These are phyloP conservation scores for Coemansia sp. DNA, from an alignment of 192 early-diverging fungal genomes.

Conservation along the genomic window DNA sequence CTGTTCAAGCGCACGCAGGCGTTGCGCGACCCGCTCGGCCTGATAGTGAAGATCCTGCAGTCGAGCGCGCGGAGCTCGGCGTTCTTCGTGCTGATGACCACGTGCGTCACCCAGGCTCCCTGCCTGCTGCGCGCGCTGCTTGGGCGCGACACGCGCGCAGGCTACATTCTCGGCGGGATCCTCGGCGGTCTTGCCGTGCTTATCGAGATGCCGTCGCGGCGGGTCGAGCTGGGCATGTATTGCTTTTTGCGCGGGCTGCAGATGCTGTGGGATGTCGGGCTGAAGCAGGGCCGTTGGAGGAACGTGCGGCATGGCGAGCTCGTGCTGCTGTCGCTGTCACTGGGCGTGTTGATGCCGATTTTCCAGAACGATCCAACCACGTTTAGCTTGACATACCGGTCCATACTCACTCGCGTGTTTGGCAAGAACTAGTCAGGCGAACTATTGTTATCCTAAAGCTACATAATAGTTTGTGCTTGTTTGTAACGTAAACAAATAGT, in stretches of 20 bases:
- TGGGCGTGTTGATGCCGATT: conserved; percentile 74
- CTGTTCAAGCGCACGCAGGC: conserved; percentile 53
- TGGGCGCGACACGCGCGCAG: conserved; percentile 45
- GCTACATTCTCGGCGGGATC: conserved; percentile 57
- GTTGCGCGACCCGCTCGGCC: conserved; percentile 52
- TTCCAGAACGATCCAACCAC: conserved; percentile 75
- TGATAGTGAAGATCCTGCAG: conserved; percentile 51
- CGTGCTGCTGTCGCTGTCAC: conserved; percentile 65
- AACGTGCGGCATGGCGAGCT: conserved; percentile 68
- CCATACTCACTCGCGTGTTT: conserved; percentile 73
- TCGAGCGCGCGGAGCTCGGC: conserved; percentile 57
- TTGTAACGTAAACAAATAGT: background rate
- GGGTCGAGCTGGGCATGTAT: conserved; percentile 79
- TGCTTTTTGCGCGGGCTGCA: conserved; percentile 76
- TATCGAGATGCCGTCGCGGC: conserved; percentile 60
- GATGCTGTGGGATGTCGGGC: conserved; percentile 62
- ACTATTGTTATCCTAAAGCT: no score
- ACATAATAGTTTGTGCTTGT: no score
- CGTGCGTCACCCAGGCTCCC: conserved; percentile 49
- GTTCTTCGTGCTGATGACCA: conserved; percentile 58
- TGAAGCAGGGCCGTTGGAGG: conserved; percentile 54
- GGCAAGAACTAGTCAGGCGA: conserved; percentile 72
- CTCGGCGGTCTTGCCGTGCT: conserved; percentile 56
- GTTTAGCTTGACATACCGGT: conserved; percentile 71
- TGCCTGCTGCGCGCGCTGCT: conserved; percentile 54